phyloP scores from a whole-genome alignment of 148 eudicot species.

The Chenopodium formosanum region DNA sequence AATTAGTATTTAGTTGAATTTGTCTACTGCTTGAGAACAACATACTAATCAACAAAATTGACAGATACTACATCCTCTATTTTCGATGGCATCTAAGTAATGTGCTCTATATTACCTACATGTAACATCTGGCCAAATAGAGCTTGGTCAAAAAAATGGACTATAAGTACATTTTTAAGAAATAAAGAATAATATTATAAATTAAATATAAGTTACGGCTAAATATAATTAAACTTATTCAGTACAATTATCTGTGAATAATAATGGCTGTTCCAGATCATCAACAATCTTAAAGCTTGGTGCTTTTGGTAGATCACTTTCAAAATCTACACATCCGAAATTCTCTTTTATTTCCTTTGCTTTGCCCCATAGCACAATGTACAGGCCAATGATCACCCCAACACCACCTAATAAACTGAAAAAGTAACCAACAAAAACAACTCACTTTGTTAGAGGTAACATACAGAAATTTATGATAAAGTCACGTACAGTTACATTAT shows the following conservation, averaged over 20 bases:
- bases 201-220: neutral
- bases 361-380: constrained; percentile 80
- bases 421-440: neutral
- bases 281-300: constrained; percentile 28
- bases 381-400: constrained; percentile 56
- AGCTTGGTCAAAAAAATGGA: neutral
- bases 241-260: constrained; percentile 31
- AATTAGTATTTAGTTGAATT: too few relatives aligned
- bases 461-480: too few relatives aligned
- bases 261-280: constrained; percentile 54
- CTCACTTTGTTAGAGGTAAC: too few relatives aligned
- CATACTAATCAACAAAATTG: neutral
- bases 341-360: constrained; percentile 33
- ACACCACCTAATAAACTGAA: constrained; percentile 55
- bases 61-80: neutral
- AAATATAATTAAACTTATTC: neutral
- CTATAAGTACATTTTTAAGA: neutral
- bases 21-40: too few relatives aligned
- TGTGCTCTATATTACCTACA: neutral
- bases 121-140: neutral
- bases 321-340: constrained; percentile 1
- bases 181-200: neutral
- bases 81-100: neutral
- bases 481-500: too few relatives aligned
- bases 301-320: constrained; percentile 26